Evolutionary conservation across 2,329 filamentous ascomycete genomes (phyloP).

Genomic region (Catunica adiposa): DNA sequence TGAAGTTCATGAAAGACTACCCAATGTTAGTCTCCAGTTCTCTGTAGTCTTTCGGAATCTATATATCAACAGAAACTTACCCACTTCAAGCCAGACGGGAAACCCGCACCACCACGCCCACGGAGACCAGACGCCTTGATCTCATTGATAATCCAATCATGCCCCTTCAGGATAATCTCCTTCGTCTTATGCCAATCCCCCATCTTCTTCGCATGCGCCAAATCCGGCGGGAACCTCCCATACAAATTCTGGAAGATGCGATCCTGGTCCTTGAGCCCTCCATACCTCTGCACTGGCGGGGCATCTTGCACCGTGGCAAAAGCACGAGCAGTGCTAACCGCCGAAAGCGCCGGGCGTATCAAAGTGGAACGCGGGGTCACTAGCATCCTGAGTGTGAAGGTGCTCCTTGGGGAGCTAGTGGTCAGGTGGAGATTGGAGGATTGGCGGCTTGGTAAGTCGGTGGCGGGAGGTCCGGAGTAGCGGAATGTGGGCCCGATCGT

Average conservation of each 20-base stretch:
- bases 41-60: too few relatives aligned
- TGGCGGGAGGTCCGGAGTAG: too few relatives aligned
- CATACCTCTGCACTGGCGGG: slow-evolving; percentile 48
- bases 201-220: slow-evolving; percentile 93
- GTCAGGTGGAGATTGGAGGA: neutral
- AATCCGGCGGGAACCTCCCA: slow-evolving; percentile 74
- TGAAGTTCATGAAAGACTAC: slow-evolving; percentile 99
- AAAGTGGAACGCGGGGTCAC: slow-evolving; percentile 26
- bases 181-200: slow-evolving; percentile 99
- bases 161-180: slow-evolving; percentile 85
- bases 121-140: slow-evolving; percentile 91
- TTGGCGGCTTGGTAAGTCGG: neutral
- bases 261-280: slow-evolving; percentile 88
- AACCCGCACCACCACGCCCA: slow-evolving; percentile 92
- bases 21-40: neutral
- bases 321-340: slow-evolving; percentile 36
- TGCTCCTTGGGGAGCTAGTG: slow-evolving; percentile 15
- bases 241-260: slow-evolving; percentile 99
- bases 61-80: too few relatives aligned
- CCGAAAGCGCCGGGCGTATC: slow-evolving; percentile 22
- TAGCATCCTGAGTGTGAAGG: slow-evolving; percentile 25
- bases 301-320: slow-evolving; percentile 71
- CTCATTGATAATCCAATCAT: slow-evolving; percentile 97
- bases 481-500: too few relatives aligned
- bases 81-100: slow-evolving; percentile 98